Base-by-base conservation (phyloP, 768 basidiomycete genomes). In the Grammothele lineata region DNA sequence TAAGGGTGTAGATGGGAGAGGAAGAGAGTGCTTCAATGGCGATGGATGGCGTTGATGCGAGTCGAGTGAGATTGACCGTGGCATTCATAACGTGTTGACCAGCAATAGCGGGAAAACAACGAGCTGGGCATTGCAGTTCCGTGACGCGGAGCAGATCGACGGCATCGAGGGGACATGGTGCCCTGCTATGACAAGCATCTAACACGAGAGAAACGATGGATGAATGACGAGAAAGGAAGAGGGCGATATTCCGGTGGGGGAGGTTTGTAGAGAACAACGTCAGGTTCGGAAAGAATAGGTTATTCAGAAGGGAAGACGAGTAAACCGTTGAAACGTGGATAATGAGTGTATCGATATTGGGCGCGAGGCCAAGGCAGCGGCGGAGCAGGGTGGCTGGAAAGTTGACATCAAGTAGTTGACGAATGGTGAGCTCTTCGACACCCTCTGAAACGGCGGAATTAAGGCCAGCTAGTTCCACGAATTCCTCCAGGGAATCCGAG, bases 51-150 rank as follows among this genome's bases (percentile, higher is more conserved):
- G 40, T 36, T 0, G 47, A 48, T 1, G 40, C 12, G 11, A 48
- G 3, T 0, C 47, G 40, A 5, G 47, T 19, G 7, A 48, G 40
- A 18, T 26, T 36, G 25, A 48, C 47, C 0, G 47, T 48, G 10
- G 47, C 47, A 2, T 18, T 9, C 1, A 18, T 5, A 4, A 48
- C 9, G 0, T 33, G 40, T 4, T 40, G 40, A 11, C 6, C 25
- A 2, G 33, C 14, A 15, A 48, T 30, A 11, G 33, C 40, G 3
- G 34, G 1, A 4, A 48, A 36, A 24, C 47, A 48, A 0, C 47
- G 47, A 12, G 47, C 21, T 1, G 47, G 47, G 40, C 47, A 26
- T 8, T 41, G 40, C 10, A 48, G 40, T 3, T 40, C 25, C n/a
- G 17, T 23, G 1, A 48, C 4, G 15, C 14, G 23, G 17, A 3